Base-by-base conservation (phyloP, 75 land plant species). In the Cryptomeria japonica region DNA sequence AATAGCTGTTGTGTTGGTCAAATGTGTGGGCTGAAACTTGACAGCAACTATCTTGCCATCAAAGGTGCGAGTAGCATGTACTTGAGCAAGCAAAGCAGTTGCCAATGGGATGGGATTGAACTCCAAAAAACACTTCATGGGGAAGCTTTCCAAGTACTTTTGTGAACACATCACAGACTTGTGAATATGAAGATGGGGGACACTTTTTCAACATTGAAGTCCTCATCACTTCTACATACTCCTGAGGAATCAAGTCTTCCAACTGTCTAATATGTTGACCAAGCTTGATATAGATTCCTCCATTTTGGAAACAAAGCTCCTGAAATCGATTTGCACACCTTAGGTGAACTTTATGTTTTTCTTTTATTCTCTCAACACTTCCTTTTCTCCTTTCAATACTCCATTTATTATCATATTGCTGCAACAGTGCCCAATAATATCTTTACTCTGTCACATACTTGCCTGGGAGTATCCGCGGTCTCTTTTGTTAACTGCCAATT, bases 21-120 rank as follows among this genome's bases (percentile, higher is more conserved):
- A n/a, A n/a, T n/a, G n/a, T n/a, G n/a, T n/a, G n/a, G n/a, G 99
- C 86, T 98, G 99, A 78, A 98, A 97, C 99, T 98, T 98, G 39
- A 98, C 97, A 86, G 99, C 99, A 86, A 98, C 96, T 88, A 92
- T 96, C 88, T 91, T 87, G 68, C 98, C 99, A 91, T 94, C 96
- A 86, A 98, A 84, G 90, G 91, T 42, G n/a, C n/a, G n/a, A n/a
- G n/a, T n/a, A n/a, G n/a, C n/a, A n/a, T n/a, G n/a, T n/a, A n/a
- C n/a, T n/a, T n/a, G n/a, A n/a, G n/a, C n/a, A n/a, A n/a, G n/a
- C n/a, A n/a, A n/a, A n/a, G n/a, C n/a, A n/a, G n/a, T n/a, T n/a
- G n/a, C n/a, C n/a, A n/a, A n/a, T n/a, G n/a, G n/a, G n/a, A n/a
- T n/a, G n/a, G n/a, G n/a, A n/a, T n/a, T n/a, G n/a, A n/a, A n/a